Evolutionary conservation across 805 yeast genomes (phyloP).

Genomic region (Saccharomycopsis sp.): DNA sequence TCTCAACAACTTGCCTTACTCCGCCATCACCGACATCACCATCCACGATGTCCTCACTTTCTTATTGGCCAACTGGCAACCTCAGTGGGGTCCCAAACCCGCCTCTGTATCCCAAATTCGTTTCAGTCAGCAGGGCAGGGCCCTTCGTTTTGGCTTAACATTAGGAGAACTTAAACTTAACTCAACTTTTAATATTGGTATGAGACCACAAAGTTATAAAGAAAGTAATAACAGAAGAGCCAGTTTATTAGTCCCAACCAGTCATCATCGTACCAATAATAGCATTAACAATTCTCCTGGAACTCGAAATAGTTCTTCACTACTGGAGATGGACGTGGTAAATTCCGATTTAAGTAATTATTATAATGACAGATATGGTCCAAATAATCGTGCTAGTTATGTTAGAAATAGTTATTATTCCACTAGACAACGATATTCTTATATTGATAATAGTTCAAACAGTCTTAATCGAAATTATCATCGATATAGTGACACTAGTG

Average conservation of each 20-base stretch:
- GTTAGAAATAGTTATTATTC: slow-evolving; percentile 8
- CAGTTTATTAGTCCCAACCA: slow-evolving; percentile 15
- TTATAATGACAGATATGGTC: slow-evolving; percentile 11
- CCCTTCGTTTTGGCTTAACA: slow-evolving; percentile 10
- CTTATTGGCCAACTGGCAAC: slow-evolving; percentile 16
- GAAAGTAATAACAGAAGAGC: slow-evolving; percentile 12
- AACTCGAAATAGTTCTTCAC: slow-evolving; percentile 1
- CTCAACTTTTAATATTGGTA: background rate
- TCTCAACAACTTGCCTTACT: slow-evolving; percentile 12
- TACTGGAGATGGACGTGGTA: background rate
- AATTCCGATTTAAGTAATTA: slow-evolving; percentile 5
- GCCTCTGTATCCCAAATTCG: slow-evolving; percentile 10
- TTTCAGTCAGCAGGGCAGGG: slow-evolving; percentile 10
- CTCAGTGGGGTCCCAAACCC: slow-evolving; percentile 17
- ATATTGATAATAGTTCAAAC: slow-evolving; percentile 1
- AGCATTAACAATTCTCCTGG: background rate
- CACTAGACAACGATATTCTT: slow-evolving; percentile 1
- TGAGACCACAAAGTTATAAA: slow-evolving; percentile 2
- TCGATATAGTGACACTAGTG: slow-evolving; percentile 7
- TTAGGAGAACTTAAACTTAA: slow-evolving; percentile 8
- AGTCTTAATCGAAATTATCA: slow-evolving; percentile 4
- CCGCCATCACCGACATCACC: slow-evolving; percentile 3
- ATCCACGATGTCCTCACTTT: slow-evolving; percentile 14
- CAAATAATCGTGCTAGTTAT: slow-evolving; percentile 2
- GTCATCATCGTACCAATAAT: slow-evolving; percentile 10